Percentiles rank a stretch among this genome's conserved stretches.
Evolutionary conservation across 2,329 filamentous ascomycete genomes (phyloP).

Genomic region (Colletotrichum eremochloae): DNA sequence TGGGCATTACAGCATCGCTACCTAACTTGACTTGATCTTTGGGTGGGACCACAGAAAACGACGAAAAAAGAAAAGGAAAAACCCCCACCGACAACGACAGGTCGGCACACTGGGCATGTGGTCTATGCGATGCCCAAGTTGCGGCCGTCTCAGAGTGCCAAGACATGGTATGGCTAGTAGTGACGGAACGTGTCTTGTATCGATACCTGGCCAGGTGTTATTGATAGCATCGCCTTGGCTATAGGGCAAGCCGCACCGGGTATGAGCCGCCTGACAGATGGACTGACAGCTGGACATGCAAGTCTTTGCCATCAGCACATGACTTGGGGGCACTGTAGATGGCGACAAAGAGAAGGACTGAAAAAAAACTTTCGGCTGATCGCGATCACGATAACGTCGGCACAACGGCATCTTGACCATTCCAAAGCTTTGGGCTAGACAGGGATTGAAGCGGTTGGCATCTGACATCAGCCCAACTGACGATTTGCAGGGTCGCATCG

Average conservation of each 20-base stretch:
- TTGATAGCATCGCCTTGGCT: conserved; percentile 31
- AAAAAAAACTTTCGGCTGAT: background rate
- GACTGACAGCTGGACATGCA: conserved; percentile 16
- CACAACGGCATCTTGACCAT: background rate
- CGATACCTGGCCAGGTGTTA: conserved; percentile 46
- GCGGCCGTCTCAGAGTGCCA: conserved; percentile 38
- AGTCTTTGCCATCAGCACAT: conserved; percentile 9
- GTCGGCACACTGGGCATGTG: conserved; percentile 28
- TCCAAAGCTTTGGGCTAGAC: conserved; percentile 3
- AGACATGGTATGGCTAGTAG: conserved; percentile 24
- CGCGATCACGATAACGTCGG: too few relatives aligned
- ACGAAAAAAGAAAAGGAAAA: background rate
- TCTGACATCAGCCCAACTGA: conserved; percentile 11
- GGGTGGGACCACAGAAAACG: background rate
- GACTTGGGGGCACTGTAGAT: conserved; percentile 6
- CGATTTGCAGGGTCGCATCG: conserved; percentile 28
- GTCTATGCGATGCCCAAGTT: conserved; percentile 16
- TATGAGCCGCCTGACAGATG: conserved; percentile 20
- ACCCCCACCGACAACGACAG: background rate
- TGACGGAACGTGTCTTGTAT: conserved; percentile 52
- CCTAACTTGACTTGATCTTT: background rate
- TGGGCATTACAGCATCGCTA: conserved; percentile 2
- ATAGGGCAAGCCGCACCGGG: conserved; percentile 1
- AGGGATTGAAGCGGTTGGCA: background rate
- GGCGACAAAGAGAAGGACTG: background rate